phyloP scores from a whole-genome alignment of 176 grass and related monocot species.

The Typha latifolia region DNA sequence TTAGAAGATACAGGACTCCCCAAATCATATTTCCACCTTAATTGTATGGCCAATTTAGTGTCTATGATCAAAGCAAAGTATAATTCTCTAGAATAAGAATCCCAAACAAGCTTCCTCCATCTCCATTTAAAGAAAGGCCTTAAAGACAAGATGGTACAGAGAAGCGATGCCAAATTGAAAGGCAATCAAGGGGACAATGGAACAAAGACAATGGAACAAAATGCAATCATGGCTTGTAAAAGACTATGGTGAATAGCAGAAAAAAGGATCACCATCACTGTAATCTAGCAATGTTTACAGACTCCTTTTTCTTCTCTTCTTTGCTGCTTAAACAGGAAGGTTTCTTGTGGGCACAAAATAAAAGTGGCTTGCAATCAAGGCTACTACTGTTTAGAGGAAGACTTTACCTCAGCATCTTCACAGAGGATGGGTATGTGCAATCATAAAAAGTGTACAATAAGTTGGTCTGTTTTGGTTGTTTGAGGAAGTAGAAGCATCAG shows the following conservation, averaged over 20 bases:
- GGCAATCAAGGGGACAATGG: constrained; percentile 22
- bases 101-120: constrained; percentile 14
- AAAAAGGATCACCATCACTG: constrained; percentile 1
- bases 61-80: constrained; percentile 1
- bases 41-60: constrained; percentile 15
- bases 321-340: constrained; percentile 10
- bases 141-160: constrained; percentile 32
- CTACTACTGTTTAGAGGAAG: constrained; percentile 36
- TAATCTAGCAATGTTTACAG: neutral
- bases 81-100: constrained; percentile 4
- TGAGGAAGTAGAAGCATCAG: constrained; percentile 34
- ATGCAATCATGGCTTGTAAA: constrained; percentile 16
- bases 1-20: neutral
- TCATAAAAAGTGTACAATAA: constrained; percentile 16
- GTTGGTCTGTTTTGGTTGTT: constrained; percentile 23
- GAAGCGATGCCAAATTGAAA: constrained; percentile 27
- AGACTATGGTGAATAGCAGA: neutral
- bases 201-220: constrained; percentile 9
- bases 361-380: too few species aligned
- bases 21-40: constrained; percentile 12
- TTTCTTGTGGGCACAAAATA: constrained; percentile 2
- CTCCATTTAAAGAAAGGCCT: constrained; percentile 16
- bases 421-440: constrained; percentile 1
- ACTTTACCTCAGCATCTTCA: constrained; percentile 54
- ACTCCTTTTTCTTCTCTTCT: neutral